These are phyloP conservation scores for Vitis cinerea DNA, from an alignment of 164 flowering plant genomes.

Conservation along the genomic window DNA sequence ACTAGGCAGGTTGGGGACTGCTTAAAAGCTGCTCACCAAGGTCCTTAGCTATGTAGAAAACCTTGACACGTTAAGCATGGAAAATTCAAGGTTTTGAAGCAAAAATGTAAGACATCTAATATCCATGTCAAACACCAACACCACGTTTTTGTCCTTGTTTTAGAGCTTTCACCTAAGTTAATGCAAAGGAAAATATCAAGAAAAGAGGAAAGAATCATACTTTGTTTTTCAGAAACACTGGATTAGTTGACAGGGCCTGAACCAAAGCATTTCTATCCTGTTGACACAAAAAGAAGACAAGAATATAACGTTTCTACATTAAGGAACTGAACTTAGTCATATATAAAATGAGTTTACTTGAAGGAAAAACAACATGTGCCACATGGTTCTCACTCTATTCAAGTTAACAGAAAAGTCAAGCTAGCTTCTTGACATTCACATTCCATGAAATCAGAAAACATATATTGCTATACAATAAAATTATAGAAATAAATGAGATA, in stretches of 20 bases:
- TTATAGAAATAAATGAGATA: too few species aligned
- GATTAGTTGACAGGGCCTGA: constrained; percentile 84
- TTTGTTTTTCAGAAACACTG: constrained; percentile 86
- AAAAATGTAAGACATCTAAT: too few species aligned
- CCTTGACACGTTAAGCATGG: background rate
- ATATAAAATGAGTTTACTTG: background rate
- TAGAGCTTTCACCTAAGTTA: background rate
- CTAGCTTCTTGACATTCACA: too few species aligned
- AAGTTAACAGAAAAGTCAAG: too few species aligned
- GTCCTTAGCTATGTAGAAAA: background rate
- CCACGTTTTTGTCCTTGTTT: background rate
- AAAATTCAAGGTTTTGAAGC: background rate
- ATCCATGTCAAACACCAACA: background rate
- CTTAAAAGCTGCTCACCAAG: background rate
- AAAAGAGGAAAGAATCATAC: constrained; percentile 27
- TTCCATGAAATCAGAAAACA: too few species aligned
- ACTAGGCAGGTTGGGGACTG: background rate
- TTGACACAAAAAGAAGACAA: constrained; percentile 16
- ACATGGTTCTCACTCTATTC: too few species aligned
- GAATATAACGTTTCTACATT: background rate
- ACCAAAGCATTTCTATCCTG: constrained; percentile 82
- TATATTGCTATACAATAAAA: too few species aligned
- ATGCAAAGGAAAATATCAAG: background rate
- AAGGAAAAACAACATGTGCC: too few species aligned
- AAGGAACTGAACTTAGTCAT: background rate